Evolutionary conservation across 768 basidiomycete species (phyloP), one percentile per base, ranked within the genome.

Genomic region (Boletales sp.): DNA sequence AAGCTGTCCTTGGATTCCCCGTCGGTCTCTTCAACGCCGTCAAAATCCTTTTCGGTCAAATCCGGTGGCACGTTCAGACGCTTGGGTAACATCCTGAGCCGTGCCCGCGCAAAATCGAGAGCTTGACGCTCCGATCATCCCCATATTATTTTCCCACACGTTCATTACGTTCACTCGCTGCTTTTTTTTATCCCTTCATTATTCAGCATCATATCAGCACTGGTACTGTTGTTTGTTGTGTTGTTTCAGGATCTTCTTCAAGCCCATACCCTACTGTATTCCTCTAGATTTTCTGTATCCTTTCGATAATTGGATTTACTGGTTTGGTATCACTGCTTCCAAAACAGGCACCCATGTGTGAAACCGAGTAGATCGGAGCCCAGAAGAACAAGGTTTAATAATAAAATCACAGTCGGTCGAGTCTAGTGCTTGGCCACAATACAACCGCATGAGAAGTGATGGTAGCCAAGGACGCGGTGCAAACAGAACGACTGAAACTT

Each of bases 1-100:
- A 54, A 69, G 42, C 15, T 44, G 12, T 69, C 68, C 3, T 39
- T 66, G 41, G 66, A 69, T 13, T 56, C 67, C 2, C 62, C 68
- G 0, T 69, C 68, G 2, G 37, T 69, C 46, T n/a, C 52, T 14
- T 63, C 67, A 31, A 53, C 48, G 3, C 7, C 49, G 0, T 65
- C 62, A 12, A 62, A 60, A 53, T 50, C 50, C 1, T 24, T 52
- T 0, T 61, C 64, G 5, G 7, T 51, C 43, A 66, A 57, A 27
- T 66, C 68, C 0, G 39, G 49, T 15, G 51, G 59, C 6, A 54
- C 63, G 10, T 38, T 67, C 13, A 54, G 31, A 45, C 57, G 61
- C 8, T 29, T 61, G 48, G 41, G 65, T 13, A 52, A 35, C 39
- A 61, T 43, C 8, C 17, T 66, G 11, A 45, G 40, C 9, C 60